Evolutionary conservation across 2,329 filamentous ascomycete genomes (phyloP), one percentile per base, ranked within the genome.

Genomic region (Talaromyces funiculosus): DNA sequence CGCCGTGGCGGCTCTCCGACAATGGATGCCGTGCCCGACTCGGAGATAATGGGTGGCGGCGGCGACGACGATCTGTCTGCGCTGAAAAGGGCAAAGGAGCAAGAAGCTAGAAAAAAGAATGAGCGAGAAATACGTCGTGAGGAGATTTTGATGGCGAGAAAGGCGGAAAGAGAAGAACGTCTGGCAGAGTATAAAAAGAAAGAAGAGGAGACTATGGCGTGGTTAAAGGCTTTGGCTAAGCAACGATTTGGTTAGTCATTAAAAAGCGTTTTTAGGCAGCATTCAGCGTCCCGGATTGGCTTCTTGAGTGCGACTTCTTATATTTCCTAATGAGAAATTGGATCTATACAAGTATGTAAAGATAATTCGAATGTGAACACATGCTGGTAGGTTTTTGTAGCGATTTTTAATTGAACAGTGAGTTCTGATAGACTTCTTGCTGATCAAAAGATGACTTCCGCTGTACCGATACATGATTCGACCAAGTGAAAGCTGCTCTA

Each of bases 121-220:
- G 92, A 96, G 74, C 76, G 92, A 57, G 91, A 97, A 80, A 77
- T 94, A 16, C 77, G 90, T 62, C 83, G 90, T 68, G 92, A 97
- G 74, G 92, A 96, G 76, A 82, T 91, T 61, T 77, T 89, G 63
- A 78, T 91, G 69, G 90, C 90, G 10, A 84, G 85, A 69, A 81
- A 82, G 62, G 91, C 86, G 51, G 92, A 97, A 80, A 81, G 92
- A 66, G 90, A 96, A 71, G 89, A 92, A 77, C 83, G 86, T 67
- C 71, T 92, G 56, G 80, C 82, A 67, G 85, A 83, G 65, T 87
- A 90, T 73, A 82, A 84, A 68, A 84, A 84, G 68, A 90, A 91
- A 73, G 93, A 97, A 75, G 87, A 92, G 64, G 86, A 85, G 69
- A 96, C 91, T 1, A 90, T 97, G 81, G 85, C 85, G 53, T 92